Conservation (phyloP, 2,329 filamentous ascomycete genomes). For the Paraphaeosphaeria minitans region DNA sequence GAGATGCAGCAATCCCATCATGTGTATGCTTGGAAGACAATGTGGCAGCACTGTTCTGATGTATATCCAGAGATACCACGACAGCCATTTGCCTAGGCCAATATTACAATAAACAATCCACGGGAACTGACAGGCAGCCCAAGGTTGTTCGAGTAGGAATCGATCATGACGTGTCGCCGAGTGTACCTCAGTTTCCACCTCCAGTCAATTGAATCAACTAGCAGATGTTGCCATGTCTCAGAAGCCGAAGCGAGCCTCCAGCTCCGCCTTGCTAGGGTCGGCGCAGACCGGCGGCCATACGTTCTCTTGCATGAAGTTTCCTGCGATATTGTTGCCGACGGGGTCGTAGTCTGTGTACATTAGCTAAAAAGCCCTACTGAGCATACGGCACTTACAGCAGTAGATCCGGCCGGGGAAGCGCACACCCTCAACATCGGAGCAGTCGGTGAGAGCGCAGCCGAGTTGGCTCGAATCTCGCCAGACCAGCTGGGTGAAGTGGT, state of each 20-base stretch:
- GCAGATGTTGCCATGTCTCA: not conserved
- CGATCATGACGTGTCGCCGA: not conserved
- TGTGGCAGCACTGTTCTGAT: not conserved
- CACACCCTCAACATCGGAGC: constrained; percentile 21
- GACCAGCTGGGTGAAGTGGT: constrained; percentile 48
- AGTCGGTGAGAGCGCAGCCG: constrained; percentile 42
- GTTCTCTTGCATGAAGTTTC: constrained; percentile 34
- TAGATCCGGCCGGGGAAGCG: constrained; percentile 40
- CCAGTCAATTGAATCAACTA: not conserved
- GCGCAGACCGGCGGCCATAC: constrained; percentile 40
- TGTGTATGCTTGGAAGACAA: not conserved
- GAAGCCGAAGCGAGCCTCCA: constrained; percentile 16
- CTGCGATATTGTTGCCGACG: constrained; percentile 41
- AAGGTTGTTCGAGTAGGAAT: too few relatives aligned
- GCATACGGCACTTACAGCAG: constrained; percentile 38
- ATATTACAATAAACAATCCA: too few relatives aligned
- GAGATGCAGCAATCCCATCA: not conserved
- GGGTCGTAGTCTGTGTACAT: constrained; percentile 37
- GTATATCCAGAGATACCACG: not conserved
- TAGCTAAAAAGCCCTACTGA: constrained; percentile 4
- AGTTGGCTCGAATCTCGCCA: constrained; percentile 45
- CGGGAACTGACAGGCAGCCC: too few relatives aligned
- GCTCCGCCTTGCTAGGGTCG: constrained; percentile 27
- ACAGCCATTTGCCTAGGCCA: too few relatives aligned
- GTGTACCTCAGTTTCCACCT: not conserved